Evolutionary conservation across 1,139 yeast species (phyloP), one percentile per base, ranked within the genome.

Genomic region (Arxiozyma slooffiae): DNA sequence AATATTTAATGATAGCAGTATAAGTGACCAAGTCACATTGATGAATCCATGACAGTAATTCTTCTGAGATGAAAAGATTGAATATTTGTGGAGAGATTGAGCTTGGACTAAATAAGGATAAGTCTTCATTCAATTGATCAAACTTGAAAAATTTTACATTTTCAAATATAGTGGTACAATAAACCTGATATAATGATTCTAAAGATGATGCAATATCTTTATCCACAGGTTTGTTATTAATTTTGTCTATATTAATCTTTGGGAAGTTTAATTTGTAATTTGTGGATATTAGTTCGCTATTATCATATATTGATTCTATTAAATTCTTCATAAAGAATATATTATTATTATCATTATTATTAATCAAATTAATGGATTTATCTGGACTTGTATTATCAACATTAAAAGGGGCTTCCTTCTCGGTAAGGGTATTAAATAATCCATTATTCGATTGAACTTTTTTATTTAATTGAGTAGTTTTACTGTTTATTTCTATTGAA

Each of bases 1-100:
- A 67, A 76, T 83, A 75, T 56, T 79, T 78, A 20, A 82, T 73
- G 73, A 85, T 71, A 8, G 77, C 70, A 53, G 76, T 77, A 67
- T 83, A 85, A 69, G 82, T 76, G 14, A 76, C 68, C 57, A 76
- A 62, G 64, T 89, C 96, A 62, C 89, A 84, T 44, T 75, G 69
- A 47, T 74, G 63, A 18, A 85, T 75, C 95, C 95, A 86, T 18
- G 75, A 75, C 7, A 72, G 62, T 8, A 82, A 63, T 5, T 68
- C 63, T n/a, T 77, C 77, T 11, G 77, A 70, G 16, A 73, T 71
- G 58, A 82, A 78, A 20, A 87, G 68, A 56, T 78, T 78, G 60
- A 77, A 78, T 38, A 82, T 85, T 1, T 88, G 87, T 0, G 80
- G 72, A 0, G 92, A 80, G 50, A 86, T 72, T 1, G 80, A 74